phyloP scores from a whole-genome alignment of 2,329 filamentous ascomycete genomes.

The Pyrenochaeta sp. region DNA sequence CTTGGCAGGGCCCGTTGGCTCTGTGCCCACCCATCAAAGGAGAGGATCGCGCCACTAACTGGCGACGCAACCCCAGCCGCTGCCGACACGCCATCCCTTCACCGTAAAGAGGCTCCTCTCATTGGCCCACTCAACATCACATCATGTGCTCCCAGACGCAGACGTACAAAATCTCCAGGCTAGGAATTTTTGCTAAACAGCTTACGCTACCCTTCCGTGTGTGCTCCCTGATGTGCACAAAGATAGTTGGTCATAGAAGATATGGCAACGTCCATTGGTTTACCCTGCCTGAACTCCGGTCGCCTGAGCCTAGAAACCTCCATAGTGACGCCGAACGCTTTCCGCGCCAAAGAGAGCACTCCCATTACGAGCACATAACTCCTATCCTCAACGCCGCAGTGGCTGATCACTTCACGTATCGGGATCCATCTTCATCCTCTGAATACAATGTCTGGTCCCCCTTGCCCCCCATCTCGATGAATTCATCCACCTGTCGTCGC shows the following conservation, averaged over 20 bases:
- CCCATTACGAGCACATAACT: no score
- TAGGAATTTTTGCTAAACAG: background rate
- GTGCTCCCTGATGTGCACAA: background rate
- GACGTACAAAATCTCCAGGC: background rate
- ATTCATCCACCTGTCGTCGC: slow-evolving; percentile 74
- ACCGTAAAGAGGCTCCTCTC: slow-evolving; percentile 23
- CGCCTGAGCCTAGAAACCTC: slow-evolving; percentile 19
- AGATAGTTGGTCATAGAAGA: no score
- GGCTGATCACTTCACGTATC: slow-evolving; percentile 40
- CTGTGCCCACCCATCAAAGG: slow-evolving; percentile 15
- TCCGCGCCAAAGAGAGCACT: no score
- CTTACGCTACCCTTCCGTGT: slow-evolving; percentile 8
- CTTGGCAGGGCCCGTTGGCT: slow-evolving; percentile 29
- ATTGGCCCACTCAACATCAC: slow-evolving; percentile 24
- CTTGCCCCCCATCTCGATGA: slow-evolving; percentile 83
- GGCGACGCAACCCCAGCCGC: slow-evolving; percentile 20
- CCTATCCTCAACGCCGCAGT: slow-evolving; percentile 8
- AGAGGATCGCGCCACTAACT: slow-evolving; percentile 34
- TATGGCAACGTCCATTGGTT: slow-evolving; percentile 25
- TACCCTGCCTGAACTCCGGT: no score
- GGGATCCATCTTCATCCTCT: slow-evolving; percentile 63
- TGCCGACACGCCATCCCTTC: slow-evolving; percentile 19
- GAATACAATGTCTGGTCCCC: slow-evolving; percentile 80
- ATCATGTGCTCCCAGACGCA: background rate
- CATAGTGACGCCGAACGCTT: slow-evolving; percentile 13